Evolutionary conservation across 2,329 filamentous ascomycete genomes (phyloP), one percentile per base, ranked within the genome.

Genomic region (Curvularia verruculosa): DNA sequence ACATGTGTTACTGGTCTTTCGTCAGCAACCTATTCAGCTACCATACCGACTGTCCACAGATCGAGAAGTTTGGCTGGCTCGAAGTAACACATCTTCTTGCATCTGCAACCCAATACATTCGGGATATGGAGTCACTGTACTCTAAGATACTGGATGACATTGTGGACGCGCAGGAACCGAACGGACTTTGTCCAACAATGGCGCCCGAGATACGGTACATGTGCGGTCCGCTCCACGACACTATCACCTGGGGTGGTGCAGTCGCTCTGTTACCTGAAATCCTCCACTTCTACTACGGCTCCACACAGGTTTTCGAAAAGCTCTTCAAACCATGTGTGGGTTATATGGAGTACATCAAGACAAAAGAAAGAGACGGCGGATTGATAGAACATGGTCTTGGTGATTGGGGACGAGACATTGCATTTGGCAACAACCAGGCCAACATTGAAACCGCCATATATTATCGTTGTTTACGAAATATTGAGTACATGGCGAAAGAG

Each of bases 101-200:
- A 13, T 78, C 79, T 0, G 75, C 78, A 0, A 52, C 50, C 1
- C 40, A 52, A 19, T 52, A 19, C 8, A 52, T 81, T 21, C 75
- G 78, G 6, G 79, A 81, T 45, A 79, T 81, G 71, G 80, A 82
- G 53, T 70, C 76, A 0, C 65, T 82, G 0, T 80, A 81, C 56
- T 75, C 77, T 37, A 82, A 81, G 58, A 81, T 81, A 4, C 53
- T 82, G 0, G 77, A 81, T 43, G 79, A 82, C 55, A 81, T 82
- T 15, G 63, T 80, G 3, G 80, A 82, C 41, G 71, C 78, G 0
- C 80, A 82, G 52, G 79, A 82, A 31, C 65, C 76, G 0, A 76
- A 72, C 15, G 79, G 80, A 1, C 69, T 82, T 2, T 77, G 80
- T 5, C 80, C 80, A 1, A 81, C 77, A 0, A 81, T 82, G 79